Base-by-base conservation (phyloP, 2,329 filamentous ascomycete species). In the Ophiocordyceps camponoti-floridani region DNA sequence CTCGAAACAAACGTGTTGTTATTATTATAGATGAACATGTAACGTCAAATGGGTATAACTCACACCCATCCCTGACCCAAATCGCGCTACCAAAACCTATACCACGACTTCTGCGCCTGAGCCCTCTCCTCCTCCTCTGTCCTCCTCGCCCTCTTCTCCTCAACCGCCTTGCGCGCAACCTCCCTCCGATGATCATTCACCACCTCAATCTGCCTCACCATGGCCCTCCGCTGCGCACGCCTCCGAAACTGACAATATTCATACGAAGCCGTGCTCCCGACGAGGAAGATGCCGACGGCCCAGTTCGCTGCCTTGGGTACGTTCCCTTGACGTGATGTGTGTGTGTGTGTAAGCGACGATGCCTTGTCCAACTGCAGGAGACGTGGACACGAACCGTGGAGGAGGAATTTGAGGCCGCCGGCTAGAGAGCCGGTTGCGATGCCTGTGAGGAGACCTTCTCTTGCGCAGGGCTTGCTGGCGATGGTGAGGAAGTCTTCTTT, bases 241-340 rank as follows among this genome's bases (percentile, higher is more conserved):
- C 87, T 72, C 49, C 75, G 73, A 52, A 79, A 79, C 56, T 87
- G 79, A 64, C 89, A 96, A 56, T 82, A 86, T 62, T 95, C 85
- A 63, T 87, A 91, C 43, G 81, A 80, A 28, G 72, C 70, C 42
- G 82, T 67, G n/a, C 82, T 79, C 7, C 73, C 74, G 18, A 82
- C 58, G 23, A 80, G 68, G 59, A 91, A 94, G 33, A 77, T 70
- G 7, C 79, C 84, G 6, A 91, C 86, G 0, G 86, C 87, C 83
- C 84, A 94, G 56, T 93, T 93, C 33, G 82, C 79, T 1, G 84
- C 77, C 54, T 73, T 59, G 19, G 51, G 44, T 2, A 55, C 53
- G 33, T 58, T 61, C 28, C 60, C 61, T 63, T 23, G 23, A 3
- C 23, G 23, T 23, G 3, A 3, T 23, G 38, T 23, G 23, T 9